Conservation (phyloP, 1,284 basidiomycete species). For the Ceratorhiza oryzae-sativae region DNA sequence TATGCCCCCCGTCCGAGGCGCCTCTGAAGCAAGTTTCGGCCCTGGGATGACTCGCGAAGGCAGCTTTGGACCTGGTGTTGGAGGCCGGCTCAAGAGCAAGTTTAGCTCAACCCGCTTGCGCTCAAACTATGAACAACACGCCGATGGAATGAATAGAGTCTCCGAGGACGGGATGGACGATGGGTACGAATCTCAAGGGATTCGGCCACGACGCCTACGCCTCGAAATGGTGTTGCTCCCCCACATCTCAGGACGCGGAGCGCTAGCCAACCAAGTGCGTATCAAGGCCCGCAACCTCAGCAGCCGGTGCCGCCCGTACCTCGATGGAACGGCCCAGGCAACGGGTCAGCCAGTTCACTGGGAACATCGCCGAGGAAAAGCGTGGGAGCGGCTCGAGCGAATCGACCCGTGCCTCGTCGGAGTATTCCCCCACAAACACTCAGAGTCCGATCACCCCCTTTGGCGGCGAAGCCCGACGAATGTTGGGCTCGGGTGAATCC, state of each 20-base stretch:
- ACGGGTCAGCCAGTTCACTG: slow-evolving; percentile 39
- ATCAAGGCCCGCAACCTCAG: slow-evolving; percentile 57
- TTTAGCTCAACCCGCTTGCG: slow-evolving; percentile 72
- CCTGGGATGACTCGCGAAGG: slow-evolving; percentile 55
- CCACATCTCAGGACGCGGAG: slow-evolving; percentile 58
- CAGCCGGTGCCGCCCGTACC: slow-evolving; percentile 66
- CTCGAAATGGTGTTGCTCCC: slow-evolving; percentile 15
- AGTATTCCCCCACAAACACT: slow-evolving; percentile 75
- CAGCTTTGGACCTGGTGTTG: slow-evolving; percentile 54
- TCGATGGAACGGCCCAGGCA: slow-evolving; percentile 41
- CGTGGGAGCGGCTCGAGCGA: slow-evolving; percentile 75
- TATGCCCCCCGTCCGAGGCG: slow-evolving; percentile 38
- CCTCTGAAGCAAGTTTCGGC: slow-evolving; percentile 42
- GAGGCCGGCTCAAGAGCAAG: slow-evolving; percentile 63
- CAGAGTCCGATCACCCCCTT: slow-evolving; percentile 83
- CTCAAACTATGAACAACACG: slow-evolving; percentile 59
- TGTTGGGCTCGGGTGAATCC: slow-evolving; percentile 34
- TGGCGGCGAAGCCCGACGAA: slow-evolving; percentile 53
- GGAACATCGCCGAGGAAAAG: slow-evolving; percentile 57
- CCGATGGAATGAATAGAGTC: slow-evolving; percentile 25
- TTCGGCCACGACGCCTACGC: slow-evolving; percentile 33
- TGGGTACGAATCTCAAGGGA: slow-evolving; percentile 16
- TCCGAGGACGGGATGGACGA: slow-evolving; percentile 17
- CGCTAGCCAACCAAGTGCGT: slow-evolving; percentile 75
- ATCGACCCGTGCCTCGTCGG: slow-evolving; percentile 76